Conservation (phyloP, 257 asterid genomes). For the Gardenia jasminoides region DNA sequence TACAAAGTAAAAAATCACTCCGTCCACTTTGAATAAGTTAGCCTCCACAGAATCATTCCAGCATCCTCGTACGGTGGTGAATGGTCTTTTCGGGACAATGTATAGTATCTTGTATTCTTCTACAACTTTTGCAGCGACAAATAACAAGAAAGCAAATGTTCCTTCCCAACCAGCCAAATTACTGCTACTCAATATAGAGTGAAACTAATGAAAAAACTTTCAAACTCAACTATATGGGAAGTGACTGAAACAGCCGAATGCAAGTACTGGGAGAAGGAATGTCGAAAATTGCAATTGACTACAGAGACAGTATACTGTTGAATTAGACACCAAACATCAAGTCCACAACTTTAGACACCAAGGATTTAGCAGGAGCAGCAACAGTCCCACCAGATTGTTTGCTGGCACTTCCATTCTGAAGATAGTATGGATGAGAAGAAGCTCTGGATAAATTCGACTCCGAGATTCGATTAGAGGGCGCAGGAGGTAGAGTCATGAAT, state of each 20-base stretch:
- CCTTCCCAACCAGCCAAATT: background rate
- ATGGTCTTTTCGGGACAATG: background rate
- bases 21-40: background rate
- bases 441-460: slow-evolving; percentile 51
- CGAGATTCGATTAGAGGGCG: slow-evolving; percentile 45
- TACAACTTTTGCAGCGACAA: background rate
- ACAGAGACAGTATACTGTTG: background rate
- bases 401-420: slow-evolving; percentile 56
- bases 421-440: slow-evolving; percentile 57
- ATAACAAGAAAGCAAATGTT: background rate
- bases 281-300: background rate
- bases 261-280: background rate
- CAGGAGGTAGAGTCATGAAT: slow-evolving; percentile 68
- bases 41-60: background rate
- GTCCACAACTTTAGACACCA: slow-evolving; percentile 86
- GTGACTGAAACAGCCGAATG: background rate
- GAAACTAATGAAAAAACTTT: background rate
- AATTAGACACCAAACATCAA: slow-evolving; percentile 83
- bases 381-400: slow-evolving; percentile 61
- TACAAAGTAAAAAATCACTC: background rate
- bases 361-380: slow-evolving; percentile 86
- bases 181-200: background rate
- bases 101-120: background rate
- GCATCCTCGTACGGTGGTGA: background rate
- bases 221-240: background rate